Base-by-base conservation (phyloP, 345 rosid species). In the Barbarea vulgaris region DNA sequence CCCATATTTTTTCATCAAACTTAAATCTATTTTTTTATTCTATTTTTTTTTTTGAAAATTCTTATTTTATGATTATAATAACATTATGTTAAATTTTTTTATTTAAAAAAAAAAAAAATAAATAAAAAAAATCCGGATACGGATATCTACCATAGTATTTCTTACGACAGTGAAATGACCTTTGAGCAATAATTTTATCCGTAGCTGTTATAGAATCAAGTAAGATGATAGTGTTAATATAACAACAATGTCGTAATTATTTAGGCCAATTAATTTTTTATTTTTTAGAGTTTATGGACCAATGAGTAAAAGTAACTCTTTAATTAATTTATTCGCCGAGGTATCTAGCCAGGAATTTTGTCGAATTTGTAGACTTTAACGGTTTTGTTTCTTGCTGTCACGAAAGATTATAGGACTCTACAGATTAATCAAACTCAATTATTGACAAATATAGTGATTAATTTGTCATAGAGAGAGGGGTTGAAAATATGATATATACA, bases 191-290 rank as follows among this genome's bases (percentile, higher is more conserved):
- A 46, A 36, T 66, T 74, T 66, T 74, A 56, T 66, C 41, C 30
- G 67, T 34, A 47, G 72, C 64, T 73, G 72, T 74, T 47, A 57
- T 47, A 66, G 78, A 66, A 74, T 74, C 72, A 34, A 57, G 72
- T 36, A 74, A 72, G 42, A 56, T 57, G 57, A 47, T 31, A 66
- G 27, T 64, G 77, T n/a, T 33, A 36, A 15, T 54, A 41, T 56
- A 57, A 47, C 42, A 47, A 27, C 42, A 47, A 27, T 74, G 27
- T 36, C 60, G 57, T 67, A 66, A 74, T 67, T 31, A 74, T 67
- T 31, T 33, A 34, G 48, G 72, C 72, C 66, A 66, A 27, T 46
- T 1, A 64, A 14, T 33, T 74, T 39, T 69, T 27, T 27, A 2
- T 27, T 0, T 12, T 33, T 34, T 47, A 13, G 25, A 64, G 31